Conservation (phyloP, 805 yeast species). For the Candida sonorensis region DNA sequence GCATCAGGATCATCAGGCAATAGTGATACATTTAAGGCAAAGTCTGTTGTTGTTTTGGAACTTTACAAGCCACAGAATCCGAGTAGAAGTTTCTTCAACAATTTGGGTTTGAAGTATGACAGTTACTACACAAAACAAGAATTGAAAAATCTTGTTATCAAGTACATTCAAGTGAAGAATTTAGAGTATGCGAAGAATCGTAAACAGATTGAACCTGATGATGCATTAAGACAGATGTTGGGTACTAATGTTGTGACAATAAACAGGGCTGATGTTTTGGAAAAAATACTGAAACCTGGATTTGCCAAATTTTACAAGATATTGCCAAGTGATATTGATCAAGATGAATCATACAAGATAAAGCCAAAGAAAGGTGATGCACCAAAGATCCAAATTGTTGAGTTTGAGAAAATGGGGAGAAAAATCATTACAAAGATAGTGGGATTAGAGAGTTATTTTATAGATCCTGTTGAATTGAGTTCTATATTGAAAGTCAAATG, state of each 20-base stretch:
- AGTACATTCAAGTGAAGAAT: conserved; percentile 47
- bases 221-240: conserved; percentile 19
- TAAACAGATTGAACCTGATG: conserved; percentile 50
- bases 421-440: conserved; percentile 69
- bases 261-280: conserved; percentile 39
- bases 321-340: conserved; percentile 32
- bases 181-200: conserved; percentile 49
- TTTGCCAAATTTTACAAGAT: conserved; percentile 47
- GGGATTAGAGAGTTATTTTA: conserved; percentile 60
- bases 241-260: conserved; percentile 16
- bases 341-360: conserved; percentile 17
- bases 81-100: conserved; percentile 40
- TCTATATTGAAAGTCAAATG: conserved; percentile 69
- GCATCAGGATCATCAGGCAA: neutral
- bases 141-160: conserved; percentile 43
- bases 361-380: conserved; percentile 54
- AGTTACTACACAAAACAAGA: conserved; percentile 47
- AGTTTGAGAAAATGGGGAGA: conserved; percentile 76
- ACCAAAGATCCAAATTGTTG: conserved; percentile 59
- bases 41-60: no score
- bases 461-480: conserved; percentile 61
- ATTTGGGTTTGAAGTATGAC: conserved; percentile 30
- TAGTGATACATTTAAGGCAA: conserved; percentile 1
- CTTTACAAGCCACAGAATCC: conserved; percentile 52
- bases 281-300: conserved; percentile 31